Base-by-base conservation (phyloP, 768 basidiomycete genomes). In the Cantharellus anzutake region DNA sequence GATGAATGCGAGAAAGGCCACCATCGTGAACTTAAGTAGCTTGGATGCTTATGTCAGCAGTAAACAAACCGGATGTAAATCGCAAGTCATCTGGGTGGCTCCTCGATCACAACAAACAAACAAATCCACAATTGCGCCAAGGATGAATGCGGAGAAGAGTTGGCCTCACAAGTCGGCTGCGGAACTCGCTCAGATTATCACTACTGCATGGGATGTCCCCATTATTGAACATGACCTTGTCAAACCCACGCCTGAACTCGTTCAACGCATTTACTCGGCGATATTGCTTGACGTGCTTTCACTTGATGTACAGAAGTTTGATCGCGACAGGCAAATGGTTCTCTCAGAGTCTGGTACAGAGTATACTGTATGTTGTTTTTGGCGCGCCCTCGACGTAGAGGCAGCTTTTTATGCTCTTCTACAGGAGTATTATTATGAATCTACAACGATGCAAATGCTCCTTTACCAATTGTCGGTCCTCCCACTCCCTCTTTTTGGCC, bases 1-100 rank as follows among this genome's bases (percentile, higher is more conserved):
- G 29, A 29, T 48, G 44, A 48, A 29, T 29, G 68, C 69, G 51
- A 67, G 69, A 59, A 83, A 74, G 1, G 73, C 52, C 11, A 37
- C 52, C 52, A 55, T 55, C 38, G 52, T 55, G 11, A 29, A 48
- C 29, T 48, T 29, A 11, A 29, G 44, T 11, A 29, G 11, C 29
- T 11, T 11, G 11, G 29, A 29, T 48, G 44, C 11, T 29, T 48
- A 48, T 48, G 44, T 48, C 11, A 29, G 44, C 44, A 11, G 44
- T 48, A 29, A 48, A 29, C 11, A 11, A 11, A 48, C 11, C 44
- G 11, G 11, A 48, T 29, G 29, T 48, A 11, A 48, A 29, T 29
- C 44, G 44, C 11, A 11, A 48, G 29, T 11, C 44, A 48, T 11
- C 44, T 11, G 44, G 29, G 29, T 11, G 29, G 11, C 44, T 11